Conservation (phyloP, 2,329 filamentous ascomycete species). For the Fusarium duplospermum region DNA sequence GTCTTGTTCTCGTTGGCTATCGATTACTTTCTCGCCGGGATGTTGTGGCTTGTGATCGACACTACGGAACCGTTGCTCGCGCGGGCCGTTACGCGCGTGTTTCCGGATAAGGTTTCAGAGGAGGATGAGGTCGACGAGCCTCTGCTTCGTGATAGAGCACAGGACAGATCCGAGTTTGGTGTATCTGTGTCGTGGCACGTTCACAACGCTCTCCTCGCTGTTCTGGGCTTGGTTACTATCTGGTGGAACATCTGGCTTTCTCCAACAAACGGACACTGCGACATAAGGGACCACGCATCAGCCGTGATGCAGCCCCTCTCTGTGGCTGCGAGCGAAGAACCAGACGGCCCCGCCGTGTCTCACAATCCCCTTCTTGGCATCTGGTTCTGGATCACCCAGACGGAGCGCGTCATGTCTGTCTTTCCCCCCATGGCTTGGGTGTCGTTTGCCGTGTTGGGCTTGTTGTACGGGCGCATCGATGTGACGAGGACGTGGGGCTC, state of each 20-base stretch:
- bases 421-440: slow-evolving; percentile 61
- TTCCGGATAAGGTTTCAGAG: slow-evolving; percentile 17
- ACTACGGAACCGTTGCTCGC: slow-evolving; percentile 51
- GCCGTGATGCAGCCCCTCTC: not conserved
- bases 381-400: slow-evolving; percentile 55
- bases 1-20: slow-evolving; percentile 58
- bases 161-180: slow-evolving; percentile 11
- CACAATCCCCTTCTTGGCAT: slow-evolving; percentile 47
- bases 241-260: slow-evolving; percentile 62
- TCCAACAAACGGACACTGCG: slow-evolving; percentile 53
- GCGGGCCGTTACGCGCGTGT: slow-evolving; percentile 29
- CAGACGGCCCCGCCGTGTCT: slow-evolving; percentile 23
- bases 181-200: slow-evolving; percentile 52
- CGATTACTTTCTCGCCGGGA: slow-evolving; percentile 57
- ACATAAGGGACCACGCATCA: slow-evolving; percentile 18
- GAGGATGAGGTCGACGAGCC: slow-evolving; percentile 47
- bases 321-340: not conserved
- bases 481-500: slow-evolving; percentile 48
- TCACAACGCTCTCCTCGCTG: slow-evolving; percentile 53
- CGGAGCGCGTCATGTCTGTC: slow-evolving; percentile 48
- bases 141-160: slow-evolving; percentile 22
- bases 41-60: slow-evolving; percentile 54
- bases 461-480: slow-evolving; percentile 57
- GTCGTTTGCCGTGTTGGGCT: slow-evolving; percentile 58
- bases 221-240: slow-evolving; percentile 52